These are phyloP conservation scores for Jaltomata sinuosa DNA, from an alignment of 257 asterid genomes.

Conservation along the genomic window DNA sequence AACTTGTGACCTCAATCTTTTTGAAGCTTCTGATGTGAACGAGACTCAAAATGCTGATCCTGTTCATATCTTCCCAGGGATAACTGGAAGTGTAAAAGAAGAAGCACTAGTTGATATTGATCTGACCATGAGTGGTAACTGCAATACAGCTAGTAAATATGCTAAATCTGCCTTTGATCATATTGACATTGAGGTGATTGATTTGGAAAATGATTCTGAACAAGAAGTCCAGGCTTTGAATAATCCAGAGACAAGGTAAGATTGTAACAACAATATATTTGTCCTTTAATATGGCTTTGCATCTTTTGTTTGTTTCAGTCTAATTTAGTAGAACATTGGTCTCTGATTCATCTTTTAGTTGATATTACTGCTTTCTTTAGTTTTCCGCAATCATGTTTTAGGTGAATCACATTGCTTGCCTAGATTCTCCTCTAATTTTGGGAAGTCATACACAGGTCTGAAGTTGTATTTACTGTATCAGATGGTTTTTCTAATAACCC, in stretches of 20 bases:
- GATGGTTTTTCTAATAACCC: conserved; percentile 46
- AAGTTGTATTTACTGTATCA: conserved; percentile 46
- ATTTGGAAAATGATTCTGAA: conserved; percentile 71
- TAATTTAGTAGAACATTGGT: background rate
- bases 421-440: background rate
- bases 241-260: conserved; percentile 59
- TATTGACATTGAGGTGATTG: conserved; percentile 78
- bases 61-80: conserved; percentile 30
- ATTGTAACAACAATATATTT: background rate
- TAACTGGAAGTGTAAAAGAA: conserved; percentile 28
- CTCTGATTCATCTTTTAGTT: background rate
- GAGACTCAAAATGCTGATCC: conserved; percentile 42
- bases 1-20: conserved; percentile 77
- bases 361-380: background rate
- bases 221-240: conserved; percentile 44
- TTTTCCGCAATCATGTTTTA: background rate
- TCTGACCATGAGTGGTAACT: conserved; percentile 51
- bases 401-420: background rate
- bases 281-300: background rate
- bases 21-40: conserved; percentile 48
- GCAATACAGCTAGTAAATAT: conserved; percentile 23
- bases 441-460: conserved; percentile 46
- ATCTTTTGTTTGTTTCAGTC: background rate
- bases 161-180: conserved; percentile 31
- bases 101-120: conserved; percentile 48